phyloP scores from a whole-genome alignment of 345 rosid species.

The Erodium maritimum region DNA sequence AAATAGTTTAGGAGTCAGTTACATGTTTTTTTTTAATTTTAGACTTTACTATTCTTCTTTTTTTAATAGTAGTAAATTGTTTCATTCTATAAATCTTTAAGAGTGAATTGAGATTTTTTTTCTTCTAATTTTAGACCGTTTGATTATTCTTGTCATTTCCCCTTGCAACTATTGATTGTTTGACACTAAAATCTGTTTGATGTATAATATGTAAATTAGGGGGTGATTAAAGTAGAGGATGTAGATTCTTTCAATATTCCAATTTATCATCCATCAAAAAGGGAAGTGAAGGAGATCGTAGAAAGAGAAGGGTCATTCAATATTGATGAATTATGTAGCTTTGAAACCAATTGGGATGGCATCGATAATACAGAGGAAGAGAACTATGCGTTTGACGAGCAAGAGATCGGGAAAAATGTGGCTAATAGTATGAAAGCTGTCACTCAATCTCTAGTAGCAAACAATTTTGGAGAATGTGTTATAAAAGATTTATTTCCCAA shows the following conservation, averaged over 20 bases:
- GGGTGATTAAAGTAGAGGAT: slow-evolving; percentile 21
- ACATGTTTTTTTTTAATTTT: too few relatives aligned
- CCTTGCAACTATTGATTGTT: too few relatives aligned
- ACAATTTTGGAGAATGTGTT: slow-evolving; percentile 9
- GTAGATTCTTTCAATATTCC: slow-evolving; percentile 34
- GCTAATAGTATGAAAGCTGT: slow-evolving; percentile 8
- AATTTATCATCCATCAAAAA: slow-evolving; percentile 16
- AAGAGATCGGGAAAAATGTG: neutral
- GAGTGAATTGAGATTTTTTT: too few relatives aligned
- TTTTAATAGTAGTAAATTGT: too few relatives aligned
- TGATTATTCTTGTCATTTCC: too few relatives aligned
- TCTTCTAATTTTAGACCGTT: too few relatives aligned
- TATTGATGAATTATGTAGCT: slow-evolving; percentile 13
- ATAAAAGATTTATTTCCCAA: slow-evolving; percentile 10
- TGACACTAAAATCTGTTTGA: too few relatives aligned
- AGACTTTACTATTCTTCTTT: too few relatives aligned
- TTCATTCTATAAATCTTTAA: too few relatives aligned
- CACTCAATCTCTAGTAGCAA: slow-evolving; percentile 6
- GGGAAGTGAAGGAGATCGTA: slow-evolving; percentile 20
- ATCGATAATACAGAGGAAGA: slow-evolving; percentile 1
- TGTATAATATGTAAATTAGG: too few relatives aligned
- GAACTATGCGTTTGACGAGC: neutral
- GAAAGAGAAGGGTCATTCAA: slow-evolving; percentile 28
- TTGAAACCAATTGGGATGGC: slow-evolving; percentile 3
- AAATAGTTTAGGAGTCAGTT: too few relatives aligned